Evolutionary conservation across 2,329 filamentous ascomycete genomes (phyloP), one percentile per base, ranked within the genome.

Genomic region (Penicillium sp.): DNA sequence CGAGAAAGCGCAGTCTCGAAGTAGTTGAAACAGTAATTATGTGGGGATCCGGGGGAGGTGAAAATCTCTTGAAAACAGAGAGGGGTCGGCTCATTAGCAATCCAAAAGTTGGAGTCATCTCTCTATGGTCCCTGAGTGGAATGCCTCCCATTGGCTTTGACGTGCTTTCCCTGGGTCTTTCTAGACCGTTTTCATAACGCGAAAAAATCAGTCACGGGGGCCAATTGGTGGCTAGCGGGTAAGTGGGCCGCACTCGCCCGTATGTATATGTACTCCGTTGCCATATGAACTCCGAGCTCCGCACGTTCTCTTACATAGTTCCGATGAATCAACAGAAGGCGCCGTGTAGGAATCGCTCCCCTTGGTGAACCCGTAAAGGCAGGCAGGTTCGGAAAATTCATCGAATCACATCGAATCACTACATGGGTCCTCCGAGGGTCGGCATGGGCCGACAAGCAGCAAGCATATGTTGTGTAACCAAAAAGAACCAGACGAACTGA

Each of bases 31-130:
- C n/a, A n/a, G n/a, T n/a, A 13, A 6, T 18, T 27, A 20, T 24
- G 26, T 42, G 17, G 17, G 20, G 13, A 29, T 32, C 24, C 34
- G 43, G 51, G 26, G 20, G 15, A 49, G 17, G 10, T 34, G 40
- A 32, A 40, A 18, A 24, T 33, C 17, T 10, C 13, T 2, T 24
- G 23, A 45, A 30, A 21, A 39, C 24, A 33, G 15, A 41, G 48
- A 46, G 51, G 51, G 50, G 47, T 34, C 13, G 17, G 26, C 6
- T 17, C 29, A 54, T 61, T 52, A 60, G 45, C 53, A 54, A 58
- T 54, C 56, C 5, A 55, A 56, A 53, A 46, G 32, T 45, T 27
- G 43, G 54, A 55, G 53, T 57, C 56, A 58, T 56, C 39, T 42
- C 45, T n/a, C n/a, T n/a, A n/a, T n/a, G n/a, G 30, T 27, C 7